phyloP scores from a whole-genome alignment of 164 flowering plant species.

The Aristolochia fimbriata region DNA sequence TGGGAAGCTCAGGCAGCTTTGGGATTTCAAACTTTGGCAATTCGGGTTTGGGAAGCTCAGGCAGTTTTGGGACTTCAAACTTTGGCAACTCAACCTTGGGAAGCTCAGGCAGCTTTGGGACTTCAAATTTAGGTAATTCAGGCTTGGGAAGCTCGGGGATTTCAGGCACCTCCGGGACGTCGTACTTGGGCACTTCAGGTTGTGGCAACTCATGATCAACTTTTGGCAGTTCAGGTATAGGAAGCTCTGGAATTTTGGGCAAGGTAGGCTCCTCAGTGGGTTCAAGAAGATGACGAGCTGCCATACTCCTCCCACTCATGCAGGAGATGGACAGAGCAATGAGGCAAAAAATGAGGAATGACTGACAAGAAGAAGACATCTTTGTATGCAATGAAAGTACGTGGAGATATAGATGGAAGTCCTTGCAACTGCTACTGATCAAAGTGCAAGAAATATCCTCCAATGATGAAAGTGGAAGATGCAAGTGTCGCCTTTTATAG shows the following conservation, averaged over 20 bases:
- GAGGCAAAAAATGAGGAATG: not conserved
- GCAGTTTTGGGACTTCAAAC: not conserved
- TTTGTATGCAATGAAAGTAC: too few relatives aligned
- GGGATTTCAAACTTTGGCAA: not conserved
- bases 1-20: not conserved
- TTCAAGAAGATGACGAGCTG: conserved; percentile 1
- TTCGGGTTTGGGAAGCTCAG: not conserved
- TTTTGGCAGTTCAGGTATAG: not conserved
- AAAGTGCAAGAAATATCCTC: too few relatives aligned
- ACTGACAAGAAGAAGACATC: not conserved
- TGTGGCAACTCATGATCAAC: not conserved
- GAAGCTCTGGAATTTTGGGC: not conserved
- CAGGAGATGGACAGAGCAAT: not conserved
- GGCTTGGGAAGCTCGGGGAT: not conserved
- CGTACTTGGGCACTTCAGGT: not conserved
- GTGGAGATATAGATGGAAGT: too few relatives aligned
- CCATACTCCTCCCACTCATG: not conserved
- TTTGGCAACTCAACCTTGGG: not conserved
- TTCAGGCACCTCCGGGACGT: too few relatives aligned
- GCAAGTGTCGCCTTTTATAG: too few relatives aligned
- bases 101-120: not conserved
- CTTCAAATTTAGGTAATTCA: not conserved
- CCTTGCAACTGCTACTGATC: too few relatives aligned
- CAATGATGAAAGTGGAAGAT: too few relatives aligned
- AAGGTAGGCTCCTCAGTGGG: not conserved